phyloP scores from a whole-genome alignment of 2,329 filamentous ascomycete genomes.

The Phialocephala subalpina region DNA sequence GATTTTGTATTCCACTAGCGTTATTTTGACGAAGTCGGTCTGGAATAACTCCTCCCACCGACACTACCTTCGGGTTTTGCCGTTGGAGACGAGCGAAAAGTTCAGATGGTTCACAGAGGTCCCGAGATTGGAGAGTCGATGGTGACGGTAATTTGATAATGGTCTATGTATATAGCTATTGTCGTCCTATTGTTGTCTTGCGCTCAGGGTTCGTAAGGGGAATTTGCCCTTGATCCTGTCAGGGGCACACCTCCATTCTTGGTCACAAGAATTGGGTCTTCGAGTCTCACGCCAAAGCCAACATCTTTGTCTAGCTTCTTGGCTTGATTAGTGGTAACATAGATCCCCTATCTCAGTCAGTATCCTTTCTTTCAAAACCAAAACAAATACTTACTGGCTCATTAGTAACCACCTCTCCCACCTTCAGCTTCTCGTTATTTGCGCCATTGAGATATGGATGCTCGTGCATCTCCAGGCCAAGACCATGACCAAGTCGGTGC shows the following conservation, averaged over 20 bases:
- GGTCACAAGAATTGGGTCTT: constrained; percentile 66
- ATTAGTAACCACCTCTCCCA: constrained; percentile 69
- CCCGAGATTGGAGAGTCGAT: too few species aligned
- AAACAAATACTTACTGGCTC: constrained; percentile 53
- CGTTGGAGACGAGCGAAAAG: too few species aligned
- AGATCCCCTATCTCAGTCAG: constrained; percentile 55
- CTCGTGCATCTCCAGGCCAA: constrained; percentile 72
- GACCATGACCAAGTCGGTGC: constrained; percentile 67
- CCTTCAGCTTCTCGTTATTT: constrained; percentile 56
- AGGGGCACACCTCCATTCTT: constrained; percentile 54
- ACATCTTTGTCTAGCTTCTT: constrained; percentile 38
- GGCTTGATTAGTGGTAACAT: constrained; percentile 52
- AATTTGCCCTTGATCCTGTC: constrained; percentile 36
- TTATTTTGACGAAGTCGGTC: too few species aligned
- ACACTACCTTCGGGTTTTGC: too few species aligned
- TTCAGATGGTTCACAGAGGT: too few species aligned
- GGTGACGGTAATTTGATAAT: background rate
- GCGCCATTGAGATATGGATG: constrained; percentile 71
- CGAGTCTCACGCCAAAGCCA: constrained; percentile 68
- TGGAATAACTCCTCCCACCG: too few species aligned
- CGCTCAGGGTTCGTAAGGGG: constrained; percentile 37
- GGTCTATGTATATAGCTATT: background rate
- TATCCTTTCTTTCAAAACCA: background rate
- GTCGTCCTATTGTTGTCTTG: background rate
- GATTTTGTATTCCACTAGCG: too few species aligned